Conservation (phyloP, 495 filamentous ascomycete genomes). For the Hyaloscypha bicolor region DNA sequence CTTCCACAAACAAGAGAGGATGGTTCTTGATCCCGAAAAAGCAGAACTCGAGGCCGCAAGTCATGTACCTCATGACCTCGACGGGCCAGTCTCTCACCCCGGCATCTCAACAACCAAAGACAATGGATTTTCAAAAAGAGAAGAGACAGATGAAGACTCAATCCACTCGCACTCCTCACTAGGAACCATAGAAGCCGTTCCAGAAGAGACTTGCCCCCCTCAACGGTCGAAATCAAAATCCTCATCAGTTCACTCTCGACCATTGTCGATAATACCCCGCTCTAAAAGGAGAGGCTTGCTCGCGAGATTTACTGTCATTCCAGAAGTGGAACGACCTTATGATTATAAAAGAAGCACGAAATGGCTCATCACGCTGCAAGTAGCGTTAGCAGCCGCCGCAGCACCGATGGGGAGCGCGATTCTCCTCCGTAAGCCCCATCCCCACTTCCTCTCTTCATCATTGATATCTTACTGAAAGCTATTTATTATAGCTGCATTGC, state of each 20-base stretch:
- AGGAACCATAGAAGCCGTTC: conserved; percentile 19
- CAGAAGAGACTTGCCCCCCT: conserved; percentile 1
- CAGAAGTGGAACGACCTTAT: conserved; percentile 77
- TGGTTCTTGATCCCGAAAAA: conserved; percentile 28
- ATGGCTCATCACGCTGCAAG: conserved; percentile 82
- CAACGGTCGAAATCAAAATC: conserved; percentile 32
- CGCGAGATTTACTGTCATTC: conserved; percentile 71
- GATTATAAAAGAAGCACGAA: conserved; percentile 73
- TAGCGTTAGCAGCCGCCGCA: conserved; percentile 73
- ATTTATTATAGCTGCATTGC: conserved; percentile 65
- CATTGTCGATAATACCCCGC: conserved; percentile 61
- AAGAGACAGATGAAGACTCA: conserved; percentile 15
- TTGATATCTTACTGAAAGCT: not conserved
- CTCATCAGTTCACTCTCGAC: conserved; percentile 42
- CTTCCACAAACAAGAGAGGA: conserved; percentile 10
- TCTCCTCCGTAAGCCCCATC: conserved; percentile 71
- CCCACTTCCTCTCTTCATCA: not conserved
- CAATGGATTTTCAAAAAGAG: not conserved
- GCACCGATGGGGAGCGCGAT: conserved; percentile 88
- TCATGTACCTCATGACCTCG: conserved; percentile 22
- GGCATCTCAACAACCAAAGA: conserved; percentile 20
- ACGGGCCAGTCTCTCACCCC: conserved; percentile 23
- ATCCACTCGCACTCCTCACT: conserved; percentile 26
- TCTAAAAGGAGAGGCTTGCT: conserved; percentile 74
- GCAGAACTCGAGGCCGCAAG: conserved; percentile 19